Conservation (phyloP, 2,329 filamentous ascomycete species). For the Sarocladium oryzae region DNA sequence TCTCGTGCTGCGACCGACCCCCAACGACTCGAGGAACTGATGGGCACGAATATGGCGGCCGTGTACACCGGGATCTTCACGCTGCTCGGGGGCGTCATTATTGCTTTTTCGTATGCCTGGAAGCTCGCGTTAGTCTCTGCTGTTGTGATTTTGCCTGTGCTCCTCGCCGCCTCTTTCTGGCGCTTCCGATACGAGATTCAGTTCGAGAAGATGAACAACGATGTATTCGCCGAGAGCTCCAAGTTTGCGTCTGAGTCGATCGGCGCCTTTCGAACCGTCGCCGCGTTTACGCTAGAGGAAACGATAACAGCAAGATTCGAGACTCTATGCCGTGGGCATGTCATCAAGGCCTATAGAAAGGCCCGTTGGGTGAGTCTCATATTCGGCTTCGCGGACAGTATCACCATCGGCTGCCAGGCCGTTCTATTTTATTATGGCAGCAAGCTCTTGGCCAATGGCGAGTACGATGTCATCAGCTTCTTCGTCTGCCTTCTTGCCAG, state of each 20-base stretch:
- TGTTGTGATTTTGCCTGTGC: conserved; percentile 51
- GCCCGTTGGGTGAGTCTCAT: conserved; percentile 56
- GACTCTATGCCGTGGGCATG: conserved; percentile 50
- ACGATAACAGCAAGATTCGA: conserved; percentile 57
- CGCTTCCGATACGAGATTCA: conserved; percentile 54
- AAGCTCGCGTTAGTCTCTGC: conserved; percentile 64
- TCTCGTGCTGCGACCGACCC: conserved; percentile 50
- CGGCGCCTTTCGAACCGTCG: conserved; percentile 65
- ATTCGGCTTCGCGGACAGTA: conserved; percentile 64
- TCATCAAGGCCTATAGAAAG: conserved; percentile 51
- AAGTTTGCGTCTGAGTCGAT: conserved; percentile 71
- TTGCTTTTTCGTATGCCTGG: conserved; percentile 70
- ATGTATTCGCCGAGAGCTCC: conserved; percentile 64
- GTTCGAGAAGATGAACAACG: conserved; percentile 62
- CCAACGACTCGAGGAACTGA: conserved; percentile 54
- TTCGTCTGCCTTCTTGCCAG: conserved; percentile 59
- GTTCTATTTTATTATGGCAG: conserved; percentile 63
- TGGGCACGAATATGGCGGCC: conserved; percentile 58
- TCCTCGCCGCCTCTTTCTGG: conserved; percentile 41
- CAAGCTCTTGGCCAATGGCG: conserved; percentile 45
- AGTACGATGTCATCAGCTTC: conserved; percentile 43
- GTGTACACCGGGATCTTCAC: conserved; percentile 58
- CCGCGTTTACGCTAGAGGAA: conserved; percentile 63
- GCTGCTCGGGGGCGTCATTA: conserved; percentile 55
- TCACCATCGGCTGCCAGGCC: conserved; percentile 56